A percentile compares a stretch with the other conserved stretches of the same genome.
Conservation (phyloP, 2,329 filamentous ascomycete genomes). For the Drechslerella coelobrocha region DNA sequence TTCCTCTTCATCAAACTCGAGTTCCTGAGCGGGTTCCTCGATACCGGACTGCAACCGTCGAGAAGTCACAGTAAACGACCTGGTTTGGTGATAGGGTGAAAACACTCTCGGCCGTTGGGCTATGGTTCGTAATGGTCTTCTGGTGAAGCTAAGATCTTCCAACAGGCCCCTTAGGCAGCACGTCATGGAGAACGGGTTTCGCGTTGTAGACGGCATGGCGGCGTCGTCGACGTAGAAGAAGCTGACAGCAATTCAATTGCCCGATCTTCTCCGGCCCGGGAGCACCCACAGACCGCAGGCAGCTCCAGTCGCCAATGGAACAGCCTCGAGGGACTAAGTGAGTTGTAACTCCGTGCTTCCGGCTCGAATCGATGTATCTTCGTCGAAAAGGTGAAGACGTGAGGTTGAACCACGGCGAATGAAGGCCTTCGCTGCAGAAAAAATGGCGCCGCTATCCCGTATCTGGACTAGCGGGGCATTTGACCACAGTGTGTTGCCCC, state of each 20-base stretch:
- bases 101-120: conserved; percentile 26
- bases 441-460: conserved; percentile 18
- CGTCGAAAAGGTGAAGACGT: conserved; percentile 10
- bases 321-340: conserved; percentile 9
- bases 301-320: conserved; percentile 9
- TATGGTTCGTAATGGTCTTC: conserved; percentile 13
- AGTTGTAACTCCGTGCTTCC: conserved; percentile 4
- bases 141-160: conserved; percentile 40
- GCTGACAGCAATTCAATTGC: conserved; percentile 34
- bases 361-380: conserved; percentile 23
- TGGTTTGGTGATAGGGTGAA: conserved; percentile 19
- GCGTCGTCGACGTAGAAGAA: conserved; percentile 2
- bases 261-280: conserved; percentile 18
- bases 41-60: conserved; percentile 21
- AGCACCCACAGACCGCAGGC: conserved; percentile 32
- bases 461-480: conserved; percentile 20
- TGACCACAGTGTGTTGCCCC: conserved; percentile 25
- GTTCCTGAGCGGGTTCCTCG: not conserved
- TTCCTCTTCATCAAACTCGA: conserved; percentile 5
- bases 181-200: conserved; percentile 48
- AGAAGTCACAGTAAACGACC: conserved; percentile 24
- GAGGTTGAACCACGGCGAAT: conserved; percentile 30
- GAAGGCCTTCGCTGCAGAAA: conserved; percentile 37
- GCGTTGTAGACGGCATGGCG: conserved; percentile 37
- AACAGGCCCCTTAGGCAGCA: conserved; percentile 47